Conservation (phyloP, 202 grass and related monocot species). For the Elaeis oleifera region DNA sequence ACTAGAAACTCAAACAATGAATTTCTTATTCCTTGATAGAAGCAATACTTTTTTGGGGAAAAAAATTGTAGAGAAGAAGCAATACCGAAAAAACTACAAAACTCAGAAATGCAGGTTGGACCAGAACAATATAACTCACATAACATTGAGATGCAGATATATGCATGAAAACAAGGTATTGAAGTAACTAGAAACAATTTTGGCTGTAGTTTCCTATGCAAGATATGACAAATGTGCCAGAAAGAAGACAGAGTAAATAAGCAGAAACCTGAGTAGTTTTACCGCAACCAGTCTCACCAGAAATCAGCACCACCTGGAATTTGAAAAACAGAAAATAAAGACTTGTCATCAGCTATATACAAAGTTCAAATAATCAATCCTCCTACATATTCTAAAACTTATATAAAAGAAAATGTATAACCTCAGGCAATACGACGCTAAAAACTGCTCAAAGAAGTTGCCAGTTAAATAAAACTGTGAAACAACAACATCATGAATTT, state of each 20-base stretch:
- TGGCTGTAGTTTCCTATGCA: conserved; percentile 2
- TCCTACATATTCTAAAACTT: too few species aligned
- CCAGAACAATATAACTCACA: neutral
- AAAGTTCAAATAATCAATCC: too few species aligned
- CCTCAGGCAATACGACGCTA: too few species aligned
- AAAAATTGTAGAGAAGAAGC: neutral
- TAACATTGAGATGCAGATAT: neutral
- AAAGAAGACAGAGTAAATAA: conserved; percentile 19
- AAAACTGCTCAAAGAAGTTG: too few species aligned
- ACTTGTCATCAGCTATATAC: too few species aligned
- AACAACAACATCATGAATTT: too few species aligned
- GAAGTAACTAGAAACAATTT: conserved; percentile 5
- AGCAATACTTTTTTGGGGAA: neutral
- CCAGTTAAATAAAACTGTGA: too few species aligned
- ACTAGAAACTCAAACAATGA: neutral
- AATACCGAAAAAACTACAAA: neutral
- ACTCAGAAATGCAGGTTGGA: neutral
- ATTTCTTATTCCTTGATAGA: neutral
- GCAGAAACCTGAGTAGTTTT: conserved; percentile 89
- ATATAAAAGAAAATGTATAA: too few species aligned
- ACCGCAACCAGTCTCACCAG: conserved; percentile 96
- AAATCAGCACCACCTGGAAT: conserved; percentile 90
- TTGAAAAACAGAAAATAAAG: conserved; percentile 12
- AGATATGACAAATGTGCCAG: neutral
- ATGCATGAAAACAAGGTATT: conserved; percentile 10